Conservation (phyloP, 2,329 filamentous ascomycete species). For the Atkinsonella hypoxylon region DNA sequence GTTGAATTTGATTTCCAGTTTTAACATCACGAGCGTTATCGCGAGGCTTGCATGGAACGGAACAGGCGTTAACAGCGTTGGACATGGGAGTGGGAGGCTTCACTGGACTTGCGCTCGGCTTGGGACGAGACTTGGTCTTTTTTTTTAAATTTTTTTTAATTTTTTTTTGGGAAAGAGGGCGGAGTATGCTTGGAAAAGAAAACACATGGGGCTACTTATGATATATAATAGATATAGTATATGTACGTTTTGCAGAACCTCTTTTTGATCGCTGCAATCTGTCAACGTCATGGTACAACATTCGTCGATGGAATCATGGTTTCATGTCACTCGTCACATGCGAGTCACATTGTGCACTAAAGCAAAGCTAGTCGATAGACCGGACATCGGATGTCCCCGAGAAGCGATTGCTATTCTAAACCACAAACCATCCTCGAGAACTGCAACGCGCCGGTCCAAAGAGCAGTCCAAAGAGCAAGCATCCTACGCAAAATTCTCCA, state of each 20-base stretch:
- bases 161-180: no score
- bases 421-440: not conserved
- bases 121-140: no score
- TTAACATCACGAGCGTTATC: not conserved
- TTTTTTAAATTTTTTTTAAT: no score
- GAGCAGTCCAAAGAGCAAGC: not conserved
- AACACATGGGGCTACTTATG: no score
- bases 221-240: no score
- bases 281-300: no score
- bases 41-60: not conserved
- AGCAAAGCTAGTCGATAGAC: not conserved
- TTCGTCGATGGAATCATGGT: no score
- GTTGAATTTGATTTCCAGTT: not conserved
- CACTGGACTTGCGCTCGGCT: no score
- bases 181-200: no score
- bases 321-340: not conserved
- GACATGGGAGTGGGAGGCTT: not conserved
- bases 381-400: not conserved
- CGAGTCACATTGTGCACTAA: no score
- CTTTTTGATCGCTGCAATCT: no score
- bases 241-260: no score
- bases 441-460: not conserved
- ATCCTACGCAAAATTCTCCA: not conserved
- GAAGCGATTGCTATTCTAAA: not conserved
- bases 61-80: not conserved